Base-by-base conservation (phyloP, 768 basidiomycete genomes). In the Omphalotus guepiniiformis region DNA sequence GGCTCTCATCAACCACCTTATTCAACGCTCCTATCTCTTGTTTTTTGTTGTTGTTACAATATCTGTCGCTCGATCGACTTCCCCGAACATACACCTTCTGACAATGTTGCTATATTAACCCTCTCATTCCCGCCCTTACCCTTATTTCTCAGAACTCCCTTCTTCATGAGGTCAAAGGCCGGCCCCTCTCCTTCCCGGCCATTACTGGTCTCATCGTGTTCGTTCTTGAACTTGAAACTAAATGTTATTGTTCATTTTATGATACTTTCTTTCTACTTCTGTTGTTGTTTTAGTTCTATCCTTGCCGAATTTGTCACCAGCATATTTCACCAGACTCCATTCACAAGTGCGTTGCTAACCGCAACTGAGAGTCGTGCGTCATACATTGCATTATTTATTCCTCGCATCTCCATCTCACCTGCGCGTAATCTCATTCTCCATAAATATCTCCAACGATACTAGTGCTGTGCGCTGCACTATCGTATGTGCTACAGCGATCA, bases 161-260 rank as follows among this genome's bases (percentile, higher is more conserved):
- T 34, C 11, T 25, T 38, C 37, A 29, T 29, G n/a, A 47, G 37
- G 38, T 23, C 26, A 27, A 38, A n/a, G 13, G 37, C n/a, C 15
- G 27, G 23, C 58, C 65, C 70, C 72, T 68, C 65, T 65, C 66
- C 64, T 62, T 62, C 58, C 62, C n/a, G n/a, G n/a, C n/a, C n/a
- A n/a, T n/a, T n/a, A 19, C 18, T 32, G 36, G 18, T 19, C 21
- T 39, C 13, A 32, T 39, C 67, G 75, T 74, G 72, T 76, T 78
- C 73, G 69, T 68, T 72, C 60, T 80, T 39, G 30, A n/a, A n/a
- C n/a, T 38, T 47, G 28, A 74, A 73, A 79, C 72, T 80, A 79
- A 82, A 82, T 78, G 73, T 88, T 88, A 88, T 88, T 87, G 76
- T 79, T 85, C 83, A 83, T 71, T 74, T 85, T 84, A 87, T 82